phyloP scores from a whole-genome alignment of 2,329 filamentous ascomycete species.

The Xylaria sp. region DNA sequence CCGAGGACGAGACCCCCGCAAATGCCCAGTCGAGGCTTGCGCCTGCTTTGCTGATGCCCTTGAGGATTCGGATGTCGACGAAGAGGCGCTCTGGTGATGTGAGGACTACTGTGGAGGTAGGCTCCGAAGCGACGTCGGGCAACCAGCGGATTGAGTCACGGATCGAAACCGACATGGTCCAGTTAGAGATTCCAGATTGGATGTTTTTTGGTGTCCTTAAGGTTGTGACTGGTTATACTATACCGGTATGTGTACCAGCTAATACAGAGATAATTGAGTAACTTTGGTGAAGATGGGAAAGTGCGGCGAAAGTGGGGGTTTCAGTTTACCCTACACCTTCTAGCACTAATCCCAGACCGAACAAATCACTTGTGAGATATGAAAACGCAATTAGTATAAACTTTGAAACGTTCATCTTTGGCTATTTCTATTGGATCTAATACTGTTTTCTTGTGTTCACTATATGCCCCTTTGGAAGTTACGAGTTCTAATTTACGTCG shows the following conservation, averaged over 20 bases:
- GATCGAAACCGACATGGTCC: constrained; percentile 59
- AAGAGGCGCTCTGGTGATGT: constrained; percentile 68
- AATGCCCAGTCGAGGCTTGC: constrained; percentile 72
- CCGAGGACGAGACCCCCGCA: constrained; percentile 63
- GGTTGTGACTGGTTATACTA: background rate
- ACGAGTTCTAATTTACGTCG: too few species aligned
- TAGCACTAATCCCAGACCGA: background rate
- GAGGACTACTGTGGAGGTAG: constrained; percentile 72
- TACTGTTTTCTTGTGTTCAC: too few species aligned
- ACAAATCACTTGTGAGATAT: too few species aligned
- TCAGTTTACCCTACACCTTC: background rate
- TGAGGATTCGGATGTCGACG: constrained; percentile 69
- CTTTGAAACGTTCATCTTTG: too few species aligned
- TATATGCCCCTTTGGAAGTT: too few species aligned
- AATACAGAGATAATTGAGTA: background rate
- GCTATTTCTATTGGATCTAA: too few species aligned
- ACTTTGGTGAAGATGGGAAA: background rate
- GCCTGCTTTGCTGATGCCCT: constrained; percentile 20
- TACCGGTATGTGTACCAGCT: too few species aligned
- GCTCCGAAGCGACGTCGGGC: constrained; percentile 63
- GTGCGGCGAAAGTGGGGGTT: background rate
- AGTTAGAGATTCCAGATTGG: too few species aligned
- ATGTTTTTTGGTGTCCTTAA: background rate
- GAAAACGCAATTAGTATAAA: too few species aligned
- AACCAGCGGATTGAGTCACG: constrained; percentile 70